Evolutionary conservation across 2,329 filamentous ascomycete species (phyloP).

Genomic region (Trichophaea hybrida): DNA sequence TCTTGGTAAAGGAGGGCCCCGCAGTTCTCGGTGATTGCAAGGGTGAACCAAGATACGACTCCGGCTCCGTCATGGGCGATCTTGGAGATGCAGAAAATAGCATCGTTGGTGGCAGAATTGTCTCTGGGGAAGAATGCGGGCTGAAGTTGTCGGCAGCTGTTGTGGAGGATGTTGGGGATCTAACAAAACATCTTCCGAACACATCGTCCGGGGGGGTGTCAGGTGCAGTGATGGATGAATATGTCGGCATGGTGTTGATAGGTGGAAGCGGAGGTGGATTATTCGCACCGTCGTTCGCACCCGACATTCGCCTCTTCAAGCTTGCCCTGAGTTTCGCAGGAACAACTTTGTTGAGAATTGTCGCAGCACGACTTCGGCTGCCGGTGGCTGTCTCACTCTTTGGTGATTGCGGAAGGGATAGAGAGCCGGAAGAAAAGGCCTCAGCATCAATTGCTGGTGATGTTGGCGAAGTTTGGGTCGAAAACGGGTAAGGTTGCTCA

Average conservation of each 20-base stretch:
- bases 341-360: conserved; percentile 25
- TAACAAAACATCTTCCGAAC: conserved; percentile 8
- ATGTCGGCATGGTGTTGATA: conserved; percentile 24
- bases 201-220: conserved; percentile 25
- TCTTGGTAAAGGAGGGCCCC: conserved; percentile 8
- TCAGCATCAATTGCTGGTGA: conserved; percentile 24
- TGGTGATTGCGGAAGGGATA: conserved; percentile 25
- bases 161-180: conserved; percentile 8
- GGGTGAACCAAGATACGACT: conserved; percentile 14
- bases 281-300: conserved; percentile 19
- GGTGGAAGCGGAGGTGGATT: conserved; percentile 22
- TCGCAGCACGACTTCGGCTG: conserved; percentile 22
- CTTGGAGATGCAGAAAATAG: neutral
- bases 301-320: conserved; percentile 25
- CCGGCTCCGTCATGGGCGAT: conserved; percentile 3
- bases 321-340: conserved; percentile 25
- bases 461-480: neutral
- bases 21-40: conserved; percentile 17
- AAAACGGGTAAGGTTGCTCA: conserved; percentile 15
- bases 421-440: conserved; percentile 24
- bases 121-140: conserved; percentile 17
- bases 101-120: conserved; percentile 5
- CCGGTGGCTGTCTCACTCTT: conserved; percentile 19
- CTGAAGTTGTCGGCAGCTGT: conserved; percentile 19
- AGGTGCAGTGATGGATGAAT: conserved; percentile 10